Conservation (phyloP, 345 rosid species). For the Ceriops zippeliana region DNA sequence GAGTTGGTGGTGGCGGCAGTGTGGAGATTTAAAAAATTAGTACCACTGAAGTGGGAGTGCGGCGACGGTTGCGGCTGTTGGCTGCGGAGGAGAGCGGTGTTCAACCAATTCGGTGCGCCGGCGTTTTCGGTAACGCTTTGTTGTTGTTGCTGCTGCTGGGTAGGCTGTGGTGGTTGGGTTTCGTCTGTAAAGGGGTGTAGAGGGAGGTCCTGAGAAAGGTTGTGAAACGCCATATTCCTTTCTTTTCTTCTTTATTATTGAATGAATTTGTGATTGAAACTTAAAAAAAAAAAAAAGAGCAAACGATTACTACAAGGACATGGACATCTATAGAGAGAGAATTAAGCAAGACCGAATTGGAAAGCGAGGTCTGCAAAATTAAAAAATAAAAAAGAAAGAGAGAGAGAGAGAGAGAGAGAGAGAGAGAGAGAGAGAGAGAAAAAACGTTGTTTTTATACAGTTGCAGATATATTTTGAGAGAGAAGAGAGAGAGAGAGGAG, state of each 20-base stretch:
- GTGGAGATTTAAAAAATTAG: slow-evolving; percentile 79
- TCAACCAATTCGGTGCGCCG: slow-evolving; percentile 77
- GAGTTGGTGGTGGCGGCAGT: slow-evolving; percentile 43
- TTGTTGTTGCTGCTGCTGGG: slow-evolving; percentile 35
- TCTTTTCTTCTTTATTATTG: slow-evolving; percentile 14
- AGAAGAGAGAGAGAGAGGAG: not conserved
- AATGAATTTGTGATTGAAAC: slow-evolving; percentile 19
- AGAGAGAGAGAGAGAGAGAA: too few relatives aligned
- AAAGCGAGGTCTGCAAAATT: too few relatives aligned
- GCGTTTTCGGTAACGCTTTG: slow-evolving; percentile 39
- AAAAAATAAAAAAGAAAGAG: too few relatives aligned
- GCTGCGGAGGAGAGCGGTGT: slow-evolving; percentile 72
- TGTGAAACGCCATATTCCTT: slow-evolving; percentile 69
- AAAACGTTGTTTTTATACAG: too few relatives aligned
- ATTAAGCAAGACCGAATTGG: too few relatives aligned
- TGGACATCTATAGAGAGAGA: slow-evolving; percentile 26
- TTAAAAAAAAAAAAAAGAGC: not conserved
- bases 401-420: too few relatives aligned
- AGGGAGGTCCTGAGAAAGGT: slow-evolving; percentile 70
- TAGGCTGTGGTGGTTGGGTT: not conserved
- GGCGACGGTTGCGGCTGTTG: slow-evolving; percentile 38
- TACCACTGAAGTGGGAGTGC: slow-evolving; percentile 42
- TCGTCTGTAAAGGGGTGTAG: slow-evolving; percentile 72
- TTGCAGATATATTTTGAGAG: not conserved
- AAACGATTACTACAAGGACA: slow-evolving; percentile 24